Conservation (phyloP, 768 basidiomycete genomes). For the Tricholomella constricta region DNA sequence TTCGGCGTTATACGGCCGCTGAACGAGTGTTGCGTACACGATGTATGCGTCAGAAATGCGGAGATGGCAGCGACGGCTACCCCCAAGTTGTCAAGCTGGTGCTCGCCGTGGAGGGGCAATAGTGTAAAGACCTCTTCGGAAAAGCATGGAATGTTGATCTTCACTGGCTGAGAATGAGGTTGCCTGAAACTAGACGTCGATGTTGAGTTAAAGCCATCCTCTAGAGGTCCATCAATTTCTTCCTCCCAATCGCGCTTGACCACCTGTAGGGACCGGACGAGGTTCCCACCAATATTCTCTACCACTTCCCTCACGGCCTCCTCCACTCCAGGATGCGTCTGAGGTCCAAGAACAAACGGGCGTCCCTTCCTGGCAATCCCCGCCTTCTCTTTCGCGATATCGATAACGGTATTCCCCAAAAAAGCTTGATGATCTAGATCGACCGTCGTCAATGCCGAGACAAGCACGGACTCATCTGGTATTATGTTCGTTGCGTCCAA, state of each 20-base stretch:
- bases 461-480: conserved; percentile 64
- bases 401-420: conserved; percentile 72
- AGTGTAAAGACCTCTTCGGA: conserved; percentile 43
- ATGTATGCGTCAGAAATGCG: conserved; percentile 47
- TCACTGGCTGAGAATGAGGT: conserved; percentile 45
- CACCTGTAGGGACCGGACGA: conserved; percentile 42
- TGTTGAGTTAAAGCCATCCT: conserved; percentile 32
- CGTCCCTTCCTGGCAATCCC: conserved; percentile 68
- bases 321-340: conserved; percentile 54
- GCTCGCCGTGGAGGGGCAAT: conserved; percentile 74
- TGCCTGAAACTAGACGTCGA: conserved; percentile 26
- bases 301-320: conserved; percentile 46
- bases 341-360: conserved; percentile 68
- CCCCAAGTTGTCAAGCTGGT: conserved; percentile 86
- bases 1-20: conserved; percentile 45
- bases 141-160: conserved; percentile 45
- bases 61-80: conserved; percentile 66
- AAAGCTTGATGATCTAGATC: conserved; percentile 94
- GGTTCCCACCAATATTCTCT: conserved; percentile 39
- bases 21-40: conserved; percentile 26
- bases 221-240: conserved; percentile 34
- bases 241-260: conserved; percentile 34
- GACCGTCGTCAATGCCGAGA: conserved; percentile 83
- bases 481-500: conserved; percentile 94
- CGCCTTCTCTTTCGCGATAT: conserved; percentile 83